Evolutionary conservation across 2,329 filamentous ascomycete species (phyloP), one percentile per base, ranked within the genome.

Genomic region (Cercospora berteroae): DNA sequence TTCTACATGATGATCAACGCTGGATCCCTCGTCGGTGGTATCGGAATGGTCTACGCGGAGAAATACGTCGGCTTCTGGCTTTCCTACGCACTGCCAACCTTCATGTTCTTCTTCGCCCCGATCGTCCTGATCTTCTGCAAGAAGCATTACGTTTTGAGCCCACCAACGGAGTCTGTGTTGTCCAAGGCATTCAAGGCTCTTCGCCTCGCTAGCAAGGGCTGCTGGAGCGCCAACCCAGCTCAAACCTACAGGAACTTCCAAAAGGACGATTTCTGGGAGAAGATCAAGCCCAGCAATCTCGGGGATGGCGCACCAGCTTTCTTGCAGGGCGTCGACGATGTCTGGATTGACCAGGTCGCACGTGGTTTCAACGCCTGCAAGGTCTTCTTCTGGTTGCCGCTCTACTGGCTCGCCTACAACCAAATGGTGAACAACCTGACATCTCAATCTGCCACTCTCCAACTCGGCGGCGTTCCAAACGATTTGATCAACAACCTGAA

Each of bases 241-340:
- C 79, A 77, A 23, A 89, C 87, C 18, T 88, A 84, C 76, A 84
- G 80, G 73, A 86, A 88, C 73, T 82, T 89, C 73, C 83, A 86
- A 68, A 67, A 67, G 12, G 68, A 63, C 5, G 81, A 82, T 16
- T 85, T 91, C 80, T 93, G 90, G 88, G 87, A 92, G 27, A 76
- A 82, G 4, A 87, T 88, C 67, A 91, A 91, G 80, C 90, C 90
- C 3, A 90, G 87, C 76, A 81, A 83, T 39, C 82, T 92, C 9
- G 80, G 84, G 42, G 78, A 77, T 1, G 77, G 83, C 70, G 88
- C 88, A 64, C 90, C 90, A 0, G 48, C 64, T 0, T 94, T 90
- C 90, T 93, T 94, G 89, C 70, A 68, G 52, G 90, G 88, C 0
- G 93, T 93, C 72, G 91, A 94, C 69, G 92, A 94, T 72, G 87